Evolutionary conservation across 306 rosid species (phyloP).

Genomic region (Echinosophora koreensis): DNA sequence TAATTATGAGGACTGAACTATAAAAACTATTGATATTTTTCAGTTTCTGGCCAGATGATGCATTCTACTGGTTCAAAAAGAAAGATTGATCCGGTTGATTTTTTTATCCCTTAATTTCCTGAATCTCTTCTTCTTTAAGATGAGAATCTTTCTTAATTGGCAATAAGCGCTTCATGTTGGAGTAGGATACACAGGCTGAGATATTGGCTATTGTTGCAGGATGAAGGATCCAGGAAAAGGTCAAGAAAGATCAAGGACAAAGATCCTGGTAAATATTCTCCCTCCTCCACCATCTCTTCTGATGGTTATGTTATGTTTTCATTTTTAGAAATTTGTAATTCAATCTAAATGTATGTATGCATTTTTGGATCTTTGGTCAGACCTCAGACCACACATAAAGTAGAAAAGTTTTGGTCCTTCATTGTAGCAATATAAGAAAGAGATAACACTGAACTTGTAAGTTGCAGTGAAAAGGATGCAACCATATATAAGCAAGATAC

Average conservation of each 20-base stretch:
- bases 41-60: slow-evolving; percentile 71
- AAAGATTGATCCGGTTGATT: slow-evolving; percentile 64
- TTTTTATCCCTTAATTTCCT: background rate
- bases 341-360: slow-evolving; percentile 9
- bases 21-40: slow-evolving; percentile 41
- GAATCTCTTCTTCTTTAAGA: slow-evolving; percentile 35
- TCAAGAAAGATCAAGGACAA: slow-evolving; percentile 50
- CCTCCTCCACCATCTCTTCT: slow-evolving; percentile 9
- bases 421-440: slow-evolving; percentile 16
- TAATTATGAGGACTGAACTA: slow-evolving; percentile 39
- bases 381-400: slow-evolving; percentile 25
- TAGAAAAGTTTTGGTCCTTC: slow-evolving; percentile 13
- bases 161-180: slow-evolving; percentile 40
- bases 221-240: slow-evolving; percentile 60
- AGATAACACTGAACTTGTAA: slow-evolving; percentile 17
- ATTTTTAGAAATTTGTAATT: slow-evolving; percentile 2
- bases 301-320: slow-evolving; percentile 14
- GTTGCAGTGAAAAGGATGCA: slow-evolving; percentile 10
- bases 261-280: slow-evolving; percentile 52
- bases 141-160: slow-evolving; percentile 36
- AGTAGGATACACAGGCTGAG: slow-evolving; percentile 38
- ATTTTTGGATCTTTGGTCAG: slow-evolving; percentile 29
- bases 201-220: slow-evolving; percentile 59
- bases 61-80: slow-evolving; percentile 65
- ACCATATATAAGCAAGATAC: slow-evolving; percentile 23